Base-by-base conservation (phyloP, 2,329 filamentous ascomycete genomes). In the Scytalidium lignicola region DNA sequence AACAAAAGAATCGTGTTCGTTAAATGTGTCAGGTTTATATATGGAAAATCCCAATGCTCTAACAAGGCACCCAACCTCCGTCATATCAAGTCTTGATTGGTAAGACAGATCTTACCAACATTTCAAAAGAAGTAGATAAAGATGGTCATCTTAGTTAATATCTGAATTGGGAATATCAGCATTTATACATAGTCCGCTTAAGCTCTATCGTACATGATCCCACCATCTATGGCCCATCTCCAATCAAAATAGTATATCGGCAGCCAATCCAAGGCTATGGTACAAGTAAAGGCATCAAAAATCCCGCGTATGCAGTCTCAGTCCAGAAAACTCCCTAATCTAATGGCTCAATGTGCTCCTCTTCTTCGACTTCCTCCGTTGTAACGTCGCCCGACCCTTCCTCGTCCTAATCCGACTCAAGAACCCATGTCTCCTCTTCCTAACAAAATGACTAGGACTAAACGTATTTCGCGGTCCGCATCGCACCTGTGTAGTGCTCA, bases 361-460 rank as follows among this genome's bases (percentile, higher is more conserved):
- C 50, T 50, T 55, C 58, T 66, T 67, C 28, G 52, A 48, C 51
- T 51, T 62, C 53, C 64, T 55, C 49, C 64, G 58, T 47, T 56
- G 52, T 29, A 67, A 42, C 2, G 54, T 61, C 44, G 53, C 57
- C 26, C 60, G 50, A 3, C 64, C 64, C 43, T 65, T 67, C 51
- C 63, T 58, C 41, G 61, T 67, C 53, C 51, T 57, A 28, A 64
- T 42, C 15, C 64, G 48, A 39, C 57, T 61, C 56, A 67, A 61
- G 51, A 67, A 67, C 7, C 64, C 64, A 61, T 67, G 64, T 49
- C 64, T 55, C 41, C 64, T 49, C 60, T 67, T 67, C 50, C 64
- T 55, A 17, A 66, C 63, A 54, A 67, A 66, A 59, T 67, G 64
- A 52, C 60, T 64, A 7, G 64, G 63, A 47, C 52, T 60, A 42